Evolutionary conservation across 192 early-diverging fungal genomes (phyloP).

Genomic region (Coemansia sp.): DNA sequence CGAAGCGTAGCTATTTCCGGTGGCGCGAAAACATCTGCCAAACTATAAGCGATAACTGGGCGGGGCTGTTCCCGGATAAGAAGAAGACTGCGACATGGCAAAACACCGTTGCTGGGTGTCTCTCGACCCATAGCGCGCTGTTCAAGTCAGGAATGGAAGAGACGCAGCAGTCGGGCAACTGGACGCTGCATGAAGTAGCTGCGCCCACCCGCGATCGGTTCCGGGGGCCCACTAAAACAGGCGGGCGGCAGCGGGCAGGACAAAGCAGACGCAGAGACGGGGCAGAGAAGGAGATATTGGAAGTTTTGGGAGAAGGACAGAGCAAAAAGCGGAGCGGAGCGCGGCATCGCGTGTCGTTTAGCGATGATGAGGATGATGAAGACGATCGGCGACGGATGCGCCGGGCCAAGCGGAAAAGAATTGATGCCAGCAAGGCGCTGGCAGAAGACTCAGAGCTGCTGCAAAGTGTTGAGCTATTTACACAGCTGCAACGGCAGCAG

Average conservation of each 20-base stretch:
- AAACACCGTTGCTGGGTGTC: slow-evolving; percentile 78
- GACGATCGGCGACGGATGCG: slow-evolving; percentile 8
- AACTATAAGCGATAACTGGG: slow-evolving; percentile 75
- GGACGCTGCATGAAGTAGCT: slow-evolving; percentile 33
- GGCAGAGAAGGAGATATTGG: slow-evolving; percentile 44
- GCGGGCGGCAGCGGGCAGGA: slow-evolving; percentile 54
- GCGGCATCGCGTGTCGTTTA: slow-evolving; percentile 47
- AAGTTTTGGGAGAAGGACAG: slow-evolving; percentile 36
- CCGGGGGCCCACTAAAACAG: slow-evolving; percentile 17
- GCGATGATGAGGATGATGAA: slow-evolving; percentile 43
- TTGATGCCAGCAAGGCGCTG: slow-evolving; percentile 9
- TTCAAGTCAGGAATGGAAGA: slow-evolving; percentile 76
- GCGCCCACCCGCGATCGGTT: slow-evolving; percentile 16
- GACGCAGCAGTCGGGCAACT: slow-evolving; percentile 65
- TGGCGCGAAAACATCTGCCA: slow-evolving; percentile 81
- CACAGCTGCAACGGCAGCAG: slow-evolving; percentile 35
- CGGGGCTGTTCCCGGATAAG: slow-evolving; percentile 65
- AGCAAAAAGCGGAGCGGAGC: slow-evolving; percentile 8
- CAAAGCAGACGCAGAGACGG: slow-evolving; percentile 26
- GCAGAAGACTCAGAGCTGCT: slow-evolving; percentile 37
- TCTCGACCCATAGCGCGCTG: slow-evolving; percentile 73
- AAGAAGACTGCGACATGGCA: slow-evolving; percentile 76
- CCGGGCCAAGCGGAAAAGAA: slow-evolving; percentile 29
- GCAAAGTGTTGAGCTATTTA: slow-evolving; percentile 43
- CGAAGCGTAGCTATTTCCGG: slow-evolving; percentile 65